Conservation (phyloP, 371 early-diverging fungal genomes). For the Capillidium heterosporum region DNA sequence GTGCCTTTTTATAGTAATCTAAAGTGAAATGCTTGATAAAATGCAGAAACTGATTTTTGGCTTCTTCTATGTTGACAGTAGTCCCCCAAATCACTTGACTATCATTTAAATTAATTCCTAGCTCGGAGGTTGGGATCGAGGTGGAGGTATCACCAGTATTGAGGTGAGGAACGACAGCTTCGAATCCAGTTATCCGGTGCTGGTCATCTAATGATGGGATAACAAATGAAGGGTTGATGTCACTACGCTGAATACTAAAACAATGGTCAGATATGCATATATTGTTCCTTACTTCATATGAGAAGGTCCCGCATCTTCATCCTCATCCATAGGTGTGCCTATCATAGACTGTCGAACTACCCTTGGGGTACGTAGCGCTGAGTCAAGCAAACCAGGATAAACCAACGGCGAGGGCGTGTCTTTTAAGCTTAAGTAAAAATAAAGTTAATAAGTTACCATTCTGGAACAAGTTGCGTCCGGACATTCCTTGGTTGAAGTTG, state of each 20-base stretch:
- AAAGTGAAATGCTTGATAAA: slow-evolving; percentile 68
- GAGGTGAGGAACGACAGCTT: not conserved
- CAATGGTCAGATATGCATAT: not conserved
- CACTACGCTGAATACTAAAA: slow-evolving; percentile 4
- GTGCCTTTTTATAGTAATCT: slow-evolving; percentile 31
- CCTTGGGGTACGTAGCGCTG: no score
- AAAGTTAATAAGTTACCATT: not conserved
- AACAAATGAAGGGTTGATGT: not conserved
- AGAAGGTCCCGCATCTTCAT: not conserved
- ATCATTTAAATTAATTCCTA: not conserved
- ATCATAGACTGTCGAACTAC: no score
- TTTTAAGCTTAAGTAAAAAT: not conserved
- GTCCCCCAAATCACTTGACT: slow-evolving; percentile 95
- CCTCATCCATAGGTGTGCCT: no score
- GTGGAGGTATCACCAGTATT: not conserved
- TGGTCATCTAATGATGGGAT: not conserved
- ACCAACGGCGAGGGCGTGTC: not conserved
- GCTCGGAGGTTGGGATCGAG: not conserved
- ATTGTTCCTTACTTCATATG: not conserved
- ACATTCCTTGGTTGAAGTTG: no score
- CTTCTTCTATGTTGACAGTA: slow-evolving; percentile 84
- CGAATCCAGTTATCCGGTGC: not conserved
- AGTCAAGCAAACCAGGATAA: not conserved
- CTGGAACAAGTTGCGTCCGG: no score
- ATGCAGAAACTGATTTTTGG: slow-evolving; percentile 71